These are phyloP conservation scores for Dichotomocladium elegans DNA, from an alignment of 371 early-diverging fungal species.

Conservation along the genomic window DNA sequence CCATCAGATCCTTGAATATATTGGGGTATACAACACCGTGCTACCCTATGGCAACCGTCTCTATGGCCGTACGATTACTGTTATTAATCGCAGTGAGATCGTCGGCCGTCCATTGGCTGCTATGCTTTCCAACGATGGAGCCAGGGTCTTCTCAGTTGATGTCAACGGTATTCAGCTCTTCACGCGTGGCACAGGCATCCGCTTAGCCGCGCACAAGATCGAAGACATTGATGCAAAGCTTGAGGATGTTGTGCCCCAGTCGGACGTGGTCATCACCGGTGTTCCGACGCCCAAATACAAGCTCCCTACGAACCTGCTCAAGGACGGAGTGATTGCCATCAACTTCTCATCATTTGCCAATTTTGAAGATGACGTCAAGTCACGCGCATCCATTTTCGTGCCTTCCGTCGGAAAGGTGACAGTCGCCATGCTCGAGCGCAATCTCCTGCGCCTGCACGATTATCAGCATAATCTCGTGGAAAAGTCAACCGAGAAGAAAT, in stretches of 20 bases:
- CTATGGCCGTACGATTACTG: constrained; percentile 89
- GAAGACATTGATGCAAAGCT: constrained; percentile 66
- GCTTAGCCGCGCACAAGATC: constrained; percentile 76
- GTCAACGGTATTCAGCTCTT: constrained; percentile 86
- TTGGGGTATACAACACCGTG: constrained; percentile 90
- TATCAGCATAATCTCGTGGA: constrained; percentile 44
- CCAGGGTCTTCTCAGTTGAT: constrained; percentile 93
- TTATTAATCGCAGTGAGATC: constrained; percentile 94
- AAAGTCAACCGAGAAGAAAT: constrained; percentile 8
- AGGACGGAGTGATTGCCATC: constrained; percentile 93
- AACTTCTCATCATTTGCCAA: constrained; percentile 93
- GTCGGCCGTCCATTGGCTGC: constrained; percentile 98
- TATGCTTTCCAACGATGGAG: constrained; percentile 95
- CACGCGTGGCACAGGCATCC: constrained; percentile 78
- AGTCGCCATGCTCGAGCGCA: constrained; percentile 94
- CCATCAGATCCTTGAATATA: constrained; percentile 86
- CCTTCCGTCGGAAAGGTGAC: constrained; percentile 97
- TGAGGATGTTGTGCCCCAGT: constrained; percentile 76
- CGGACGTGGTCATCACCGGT: constrained; percentile 96
- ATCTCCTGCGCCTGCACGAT: constrained; percentile 81
- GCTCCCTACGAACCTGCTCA: constrained; percentile 75
- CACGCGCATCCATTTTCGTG: constrained; percentile 89
- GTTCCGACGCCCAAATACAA: constrained; percentile 89
- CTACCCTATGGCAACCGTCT: constrained; percentile 91
- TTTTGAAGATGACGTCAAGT: constrained; percentile 83